These are phyloP conservation scores for Castanospermum australe DNA, from an alignment of 306 rosid species.

Conservation along the genomic window DNA sequence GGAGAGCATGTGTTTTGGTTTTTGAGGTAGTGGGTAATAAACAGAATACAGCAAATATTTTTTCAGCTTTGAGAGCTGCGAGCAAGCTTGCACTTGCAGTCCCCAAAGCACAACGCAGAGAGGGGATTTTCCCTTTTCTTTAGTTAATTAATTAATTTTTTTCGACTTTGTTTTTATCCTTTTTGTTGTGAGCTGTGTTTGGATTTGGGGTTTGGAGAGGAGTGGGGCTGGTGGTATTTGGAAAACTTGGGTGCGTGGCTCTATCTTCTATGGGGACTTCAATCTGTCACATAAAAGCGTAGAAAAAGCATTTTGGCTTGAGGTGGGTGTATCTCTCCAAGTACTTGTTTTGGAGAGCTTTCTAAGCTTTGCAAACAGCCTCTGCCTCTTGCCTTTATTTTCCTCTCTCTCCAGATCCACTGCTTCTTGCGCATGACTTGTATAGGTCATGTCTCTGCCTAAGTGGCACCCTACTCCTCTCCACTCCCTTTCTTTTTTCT, in stretches of 20 bases:
- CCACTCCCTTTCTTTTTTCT: background rate
- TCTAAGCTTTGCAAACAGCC: constrained; percentile 18
- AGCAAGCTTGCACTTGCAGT: constrained; percentile 51
- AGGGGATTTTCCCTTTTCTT: constrained; percentile 20
- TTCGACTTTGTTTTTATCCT: background rate
- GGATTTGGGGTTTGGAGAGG: constrained; percentile 26
- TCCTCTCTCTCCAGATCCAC: constrained; percentile 34
- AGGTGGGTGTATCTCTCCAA: constrained; percentile 50
- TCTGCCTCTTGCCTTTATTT: constrained; percentile 6
- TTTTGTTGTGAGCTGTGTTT: constrained; percentile 40
- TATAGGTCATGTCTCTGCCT: background rate
- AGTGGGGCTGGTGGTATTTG: constrained; percentile 20
- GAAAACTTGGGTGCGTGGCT: constrained; percentile 31
- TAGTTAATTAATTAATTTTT: too few relatives aligned
- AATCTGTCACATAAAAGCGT: constrained; percentile 35
- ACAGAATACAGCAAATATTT: constrained; percentile 37
- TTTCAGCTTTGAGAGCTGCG: constrained; percentile 56
- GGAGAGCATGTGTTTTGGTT: constrained; percentile 62
- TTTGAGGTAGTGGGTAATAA: constrained; percentile 41
- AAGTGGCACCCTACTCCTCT: background rate
- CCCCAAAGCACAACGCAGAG: constrained; percentile 50
- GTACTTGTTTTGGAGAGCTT: constrained; percentile 33
- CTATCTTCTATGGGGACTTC: constrained; percentile 28
- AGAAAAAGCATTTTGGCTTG: constrained; percentile 42
- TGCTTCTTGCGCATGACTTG: background rate